Evolutionary conservation across 2,329 filamentous ascomycete genomes (phyloP), one percentile per base, ranked within the genome.

Genomic region (Magnaporthiopsis poae): DNA sequence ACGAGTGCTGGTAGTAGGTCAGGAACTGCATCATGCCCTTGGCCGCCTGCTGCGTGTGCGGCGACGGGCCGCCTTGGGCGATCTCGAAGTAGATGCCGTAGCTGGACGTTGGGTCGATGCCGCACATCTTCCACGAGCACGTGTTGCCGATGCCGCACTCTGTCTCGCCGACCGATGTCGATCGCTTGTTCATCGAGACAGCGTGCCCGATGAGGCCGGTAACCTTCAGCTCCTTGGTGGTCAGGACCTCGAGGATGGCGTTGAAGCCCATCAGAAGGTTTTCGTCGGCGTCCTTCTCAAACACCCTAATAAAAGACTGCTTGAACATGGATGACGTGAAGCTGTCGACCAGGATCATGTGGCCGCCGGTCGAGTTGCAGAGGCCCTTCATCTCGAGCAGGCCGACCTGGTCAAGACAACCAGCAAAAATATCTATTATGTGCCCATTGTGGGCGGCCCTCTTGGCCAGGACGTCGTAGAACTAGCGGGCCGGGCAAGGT

Each of bases 261-360:
- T 99, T 99, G 82, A 99, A 99, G 61, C 92, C 95, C 95, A 99
- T 99, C 12, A 96, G 80, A 18, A 99, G 84, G 75, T 97, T 96
- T 71, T 97, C 95, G 68, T 96, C 90, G 1, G 85, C 91, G 74
- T 99, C 95, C 78, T 97, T 97, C 76, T 99, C 95, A 74, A 99
- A 99, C 25, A 99, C 88, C 68, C 96, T 90, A 65, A 96, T 90
- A 74, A 99, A 99, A 0, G 95, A 98, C 76, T 99, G 95, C 80
- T 95, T 97, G 83, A 98, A 99, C 89, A 99, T 97, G 67, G 94
- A 98, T 0, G 95, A 96, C 4, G 94, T 98, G 77, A 99, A 99
- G 76, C 93, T 97, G 77, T 99, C 95, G 1, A 95, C 98, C 70
- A 99, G 80, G 70, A 99, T 96, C 89, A 99, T 99, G 75, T 99